Conservation (phyloP, 176 grass and related monocot species). For the Oryza australiensis region DNA sequence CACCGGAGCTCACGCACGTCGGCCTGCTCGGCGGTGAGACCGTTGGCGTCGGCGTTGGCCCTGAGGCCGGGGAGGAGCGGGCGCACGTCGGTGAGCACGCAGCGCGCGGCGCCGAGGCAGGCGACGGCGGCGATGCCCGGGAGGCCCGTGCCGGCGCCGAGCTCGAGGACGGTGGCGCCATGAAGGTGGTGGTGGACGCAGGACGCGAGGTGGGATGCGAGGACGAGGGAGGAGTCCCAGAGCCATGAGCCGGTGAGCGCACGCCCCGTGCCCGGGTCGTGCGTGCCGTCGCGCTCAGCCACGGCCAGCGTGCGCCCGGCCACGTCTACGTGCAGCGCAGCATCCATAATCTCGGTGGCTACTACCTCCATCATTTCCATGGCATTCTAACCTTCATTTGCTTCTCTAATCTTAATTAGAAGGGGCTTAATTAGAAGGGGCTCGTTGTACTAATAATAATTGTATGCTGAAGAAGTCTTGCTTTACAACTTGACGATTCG, state of each 20-base stretch:
- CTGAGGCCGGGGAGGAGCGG: constrained; percentile 46
- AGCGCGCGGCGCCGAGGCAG: constrained; percentile 48
- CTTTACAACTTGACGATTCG: not conserved
- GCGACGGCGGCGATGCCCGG: constrained; percentile 54
- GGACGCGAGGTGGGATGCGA: constrained; percentile 43
- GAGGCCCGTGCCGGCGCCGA: constrained; percentile 67
- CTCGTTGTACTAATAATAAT: too few relatives aligned
- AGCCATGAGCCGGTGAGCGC: constrained; percentile 75
- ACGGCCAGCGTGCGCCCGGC: constrained; percentile 35
- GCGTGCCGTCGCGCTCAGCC: constrained; percentile 47
- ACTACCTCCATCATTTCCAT: not conserved
- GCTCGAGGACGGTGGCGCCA: constrained; percentile 61
- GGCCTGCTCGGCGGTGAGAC: constrained; percentile 23
- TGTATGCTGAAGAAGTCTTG: too few relatives aligned
- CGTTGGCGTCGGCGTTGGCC: constrained; percentile 58
- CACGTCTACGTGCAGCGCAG: constrained; percentile 34
- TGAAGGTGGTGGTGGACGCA: not conserved
- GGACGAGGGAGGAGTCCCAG: constrained; percentile 64
- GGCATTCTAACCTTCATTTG: too few relatives aligned
- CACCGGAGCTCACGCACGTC: constrained; percentile 62
- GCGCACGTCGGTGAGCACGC: constrained; percentile 59
- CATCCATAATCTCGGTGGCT: constrained; percentile 21
- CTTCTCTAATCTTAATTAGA: too few relatives aligned
- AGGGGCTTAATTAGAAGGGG: too few relatives aligned
- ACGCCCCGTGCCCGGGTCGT: constrained; percentile 54